phyloP scores from a whole-genome alignment of 1,139 yeast genomes.

The Blastobotrys arbuscula region DNA sequence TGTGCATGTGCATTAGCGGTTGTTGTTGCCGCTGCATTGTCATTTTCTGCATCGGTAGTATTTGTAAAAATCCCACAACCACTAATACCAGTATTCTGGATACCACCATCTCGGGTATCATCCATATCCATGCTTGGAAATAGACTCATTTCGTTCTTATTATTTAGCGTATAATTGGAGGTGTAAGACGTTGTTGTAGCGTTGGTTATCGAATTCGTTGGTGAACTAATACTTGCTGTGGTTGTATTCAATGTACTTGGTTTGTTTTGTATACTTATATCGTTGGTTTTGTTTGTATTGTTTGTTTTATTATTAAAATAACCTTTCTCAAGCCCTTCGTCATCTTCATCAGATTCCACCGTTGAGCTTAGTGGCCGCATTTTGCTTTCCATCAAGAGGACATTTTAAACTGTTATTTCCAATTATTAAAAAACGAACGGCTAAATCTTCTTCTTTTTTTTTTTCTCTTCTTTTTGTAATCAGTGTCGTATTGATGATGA shows the following conservation, averaged over 20 bases:
- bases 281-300: neutral
- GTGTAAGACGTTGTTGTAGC: neutral
- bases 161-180: neutral
- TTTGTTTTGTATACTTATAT: neutral
- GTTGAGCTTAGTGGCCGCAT: neutral
- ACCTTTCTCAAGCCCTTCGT: neutral
- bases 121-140: neutral
- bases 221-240: neutral
- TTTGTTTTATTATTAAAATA: neutral
- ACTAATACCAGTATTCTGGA: no score
- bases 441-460: no score
- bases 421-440: no score
- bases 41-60: no score
- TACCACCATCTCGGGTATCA: no score
- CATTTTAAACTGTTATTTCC: neutral
- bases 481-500: no score
- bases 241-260: neutral
- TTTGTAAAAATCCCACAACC: no score
- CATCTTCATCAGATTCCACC: no score
- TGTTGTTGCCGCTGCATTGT: no score
- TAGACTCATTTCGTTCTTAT: neutral
- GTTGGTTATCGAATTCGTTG: neutral
- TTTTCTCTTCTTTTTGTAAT: no score
- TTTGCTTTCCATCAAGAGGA: neutral
- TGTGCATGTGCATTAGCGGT: no score